A percentile compares a stretch with the other conserved stretches of the same genome.
Conservation (phyloP, 2,329 filamentous ascomycete genomes). For the Chrysoporthe cubensis region DNA sequence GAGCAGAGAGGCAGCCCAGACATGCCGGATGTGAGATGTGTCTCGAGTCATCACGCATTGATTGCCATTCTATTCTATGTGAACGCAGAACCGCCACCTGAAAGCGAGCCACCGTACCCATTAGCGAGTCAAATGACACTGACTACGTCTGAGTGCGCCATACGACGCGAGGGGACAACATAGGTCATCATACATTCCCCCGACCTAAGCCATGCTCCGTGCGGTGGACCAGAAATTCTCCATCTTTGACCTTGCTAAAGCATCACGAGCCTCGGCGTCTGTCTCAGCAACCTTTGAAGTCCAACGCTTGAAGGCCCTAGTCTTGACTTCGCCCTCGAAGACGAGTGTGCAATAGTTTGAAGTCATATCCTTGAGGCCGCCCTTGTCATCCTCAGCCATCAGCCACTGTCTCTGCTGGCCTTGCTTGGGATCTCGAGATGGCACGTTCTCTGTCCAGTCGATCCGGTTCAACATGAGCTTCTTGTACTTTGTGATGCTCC, state of each 20-base stretch:
- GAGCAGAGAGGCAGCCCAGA: neutral
- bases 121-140: neutral
- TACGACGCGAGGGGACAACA: constrained; percentile 10
- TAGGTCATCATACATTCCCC: neutral
- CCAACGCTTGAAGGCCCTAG: constrained; percentile 84
- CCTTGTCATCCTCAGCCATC: constrained; percentile 75
- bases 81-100: too few species aligned
- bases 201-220: constrained; percentile 56
- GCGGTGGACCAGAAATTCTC: constrained; percentile 94
- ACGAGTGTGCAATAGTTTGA: constrained; percentile 81
- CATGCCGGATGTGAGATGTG: neutral
- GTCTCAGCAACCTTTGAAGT: constrained; percentile 89
- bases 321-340: constrained; percentile 89
- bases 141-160: neutral
- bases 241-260: constrained; percentile 80
- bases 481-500: constrained; percentile 82
- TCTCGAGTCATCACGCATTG: neutral
- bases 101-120: neutral
- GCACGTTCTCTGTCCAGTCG: constrained; percentile 89
- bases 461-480: constrained; percentile 94
- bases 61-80: neutral
- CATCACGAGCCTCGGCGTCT: constrained; percentile 84
- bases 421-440: constrained; percentile 66
- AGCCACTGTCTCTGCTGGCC: constrained; percentile 75
- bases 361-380: constrained; percentile 79